These are phyloP conservation scores for Trametes hirsuta DNA, from an alignment of 1,284 basidiomycete genomes.

Conservation along the genomic window DNA sequence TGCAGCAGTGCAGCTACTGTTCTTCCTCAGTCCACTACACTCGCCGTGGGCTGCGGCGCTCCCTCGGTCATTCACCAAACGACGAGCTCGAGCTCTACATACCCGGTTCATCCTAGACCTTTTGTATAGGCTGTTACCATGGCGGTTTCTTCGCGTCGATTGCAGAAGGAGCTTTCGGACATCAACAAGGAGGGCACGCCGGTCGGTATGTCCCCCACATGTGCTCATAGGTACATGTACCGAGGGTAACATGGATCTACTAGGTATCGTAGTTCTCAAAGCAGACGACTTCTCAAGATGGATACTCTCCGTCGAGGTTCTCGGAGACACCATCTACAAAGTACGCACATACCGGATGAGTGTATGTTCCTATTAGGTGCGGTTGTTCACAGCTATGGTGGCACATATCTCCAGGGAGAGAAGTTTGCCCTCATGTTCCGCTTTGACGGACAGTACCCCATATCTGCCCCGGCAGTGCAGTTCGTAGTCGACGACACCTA, in stretches of 20 bases:
- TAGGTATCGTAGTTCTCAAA: conserved; percentile 70
- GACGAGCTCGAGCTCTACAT: too few relatives aligned
- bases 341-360: conserved; percentile 38
- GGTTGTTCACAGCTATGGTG: neutral
- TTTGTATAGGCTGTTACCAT: conserved; percentile 34
- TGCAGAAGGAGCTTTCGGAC: conserved; percentile 75
- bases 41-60: too few relatives aligned
- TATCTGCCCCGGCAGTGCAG: conserved; percentile 81
- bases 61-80: too few relatives aligned
- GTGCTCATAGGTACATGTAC: neutral
- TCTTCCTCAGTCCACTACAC: too few relatives aligned
- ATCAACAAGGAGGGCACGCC: conserved; percentile 72
- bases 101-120: too few relatives aligned
- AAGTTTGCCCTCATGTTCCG: conserved; percentile 76
- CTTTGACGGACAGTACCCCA: conserved; percentile 77
- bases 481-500: conserved; percentile 69
- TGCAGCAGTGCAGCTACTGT: too few relatives aligned
- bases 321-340: conserved; percentile 77
- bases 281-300: conserved; percentile 78
- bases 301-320: conserved; percentile 75
- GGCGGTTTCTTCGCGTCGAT: conserved; percentile 65
- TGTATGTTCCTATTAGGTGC: neutral
- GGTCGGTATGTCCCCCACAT: conserved; percentile 54
- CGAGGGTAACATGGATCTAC: neutral
- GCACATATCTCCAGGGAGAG: conserved; percentile 57